phyloP scores from a whole-genome alignment of 164 flowering plant species.

The Saururus chinensis region DNA sequence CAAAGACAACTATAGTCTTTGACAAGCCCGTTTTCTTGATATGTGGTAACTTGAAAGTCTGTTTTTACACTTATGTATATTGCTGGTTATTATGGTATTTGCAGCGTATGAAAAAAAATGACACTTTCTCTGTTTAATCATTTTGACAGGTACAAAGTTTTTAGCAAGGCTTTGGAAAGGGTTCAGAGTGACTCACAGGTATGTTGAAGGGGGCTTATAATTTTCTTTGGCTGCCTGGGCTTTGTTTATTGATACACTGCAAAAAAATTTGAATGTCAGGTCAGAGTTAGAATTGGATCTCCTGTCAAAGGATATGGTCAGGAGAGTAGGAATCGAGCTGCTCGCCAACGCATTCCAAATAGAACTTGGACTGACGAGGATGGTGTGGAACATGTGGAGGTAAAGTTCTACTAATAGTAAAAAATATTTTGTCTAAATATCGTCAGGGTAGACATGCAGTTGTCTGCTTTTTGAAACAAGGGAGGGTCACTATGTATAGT shows the following conservation, averaged over 20 bases:
- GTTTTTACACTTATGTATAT: neutral
- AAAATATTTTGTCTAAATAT: neutral
- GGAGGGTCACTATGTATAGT: neutral
- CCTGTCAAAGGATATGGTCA: slow-evolving; percentile 94
- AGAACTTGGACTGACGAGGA: slow-evolving; percentile 78
- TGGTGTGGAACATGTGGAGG: slow-evolving; percentile 82
- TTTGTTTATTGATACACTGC: too few relatives aligned
- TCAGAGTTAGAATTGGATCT: slow-evolving; percentile 75
- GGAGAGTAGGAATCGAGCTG: slow-evolving; percentile 91
- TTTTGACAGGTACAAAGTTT: slow-evolving; percentile 67
- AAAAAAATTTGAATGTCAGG: slow-evolving; percentile 28
- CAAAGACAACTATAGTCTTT: too few relatives aligned
- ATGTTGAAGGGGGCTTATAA: slow-evolving; percentile 6
- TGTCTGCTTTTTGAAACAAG: neutral
- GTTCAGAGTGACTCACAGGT: slow-evolving; percentile 86
- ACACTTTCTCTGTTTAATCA: neutral
- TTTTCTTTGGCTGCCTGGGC: neutral
- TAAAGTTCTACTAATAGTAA: slow-evolving; percentile 9
- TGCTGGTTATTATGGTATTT: too few relatives aligned
- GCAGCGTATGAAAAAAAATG: neutral
- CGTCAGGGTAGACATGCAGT: neutral
- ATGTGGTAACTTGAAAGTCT: neutral
- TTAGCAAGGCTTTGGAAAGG: slow-evolving; percentile 64
- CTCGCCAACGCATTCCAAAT: slow-evolving; percentile 82
- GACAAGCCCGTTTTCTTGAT: neutral